Percentiles rank a stretch among this genome's conserved stretches.
These are phyloP conservation scores for Starmerella gropengiesseri DNA, from an alignment of 805 yeast genomes.

Conservation along the genomic window DNA sequence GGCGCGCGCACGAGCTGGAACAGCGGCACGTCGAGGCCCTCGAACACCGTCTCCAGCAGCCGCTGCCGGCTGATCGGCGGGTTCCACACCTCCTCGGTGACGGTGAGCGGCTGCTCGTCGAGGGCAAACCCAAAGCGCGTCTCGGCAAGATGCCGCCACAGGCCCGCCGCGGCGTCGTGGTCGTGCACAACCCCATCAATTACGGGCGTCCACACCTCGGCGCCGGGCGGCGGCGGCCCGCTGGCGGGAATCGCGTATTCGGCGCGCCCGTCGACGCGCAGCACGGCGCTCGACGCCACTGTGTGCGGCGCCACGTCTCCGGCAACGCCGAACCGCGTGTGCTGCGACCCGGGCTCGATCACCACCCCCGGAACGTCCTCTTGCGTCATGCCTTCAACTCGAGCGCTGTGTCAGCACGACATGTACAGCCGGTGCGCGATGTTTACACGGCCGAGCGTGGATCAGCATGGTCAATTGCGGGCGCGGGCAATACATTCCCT, in stretches of 20 bases:
- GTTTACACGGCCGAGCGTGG: neutral
- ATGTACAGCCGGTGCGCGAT: neutral
- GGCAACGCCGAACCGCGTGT: conserved; percentile 78
- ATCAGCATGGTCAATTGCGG: no score
- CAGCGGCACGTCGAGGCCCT: conserved; percentile 64
- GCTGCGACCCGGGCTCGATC: conserved; percentile 76
- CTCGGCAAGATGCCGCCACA: conserved; percentile 53
- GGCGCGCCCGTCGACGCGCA: conserved; percentile 18
- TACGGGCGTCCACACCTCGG: conserved; percentile 25
- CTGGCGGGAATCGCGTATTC: conserved; percentile 17
- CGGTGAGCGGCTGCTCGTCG: conserved; percentile 61
- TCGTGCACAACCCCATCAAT: conserved; percentile 36
- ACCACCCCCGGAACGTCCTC: conserved; percentile 88
- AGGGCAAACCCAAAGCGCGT: conserved; percentile 41
- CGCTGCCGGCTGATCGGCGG: conserved; percentile 52
- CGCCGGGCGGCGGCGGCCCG: conserved; percentile 11
- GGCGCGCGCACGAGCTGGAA: conserved; percentile 71
- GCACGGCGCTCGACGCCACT: conserved; percentile 52
- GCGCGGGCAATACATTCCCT: no score
- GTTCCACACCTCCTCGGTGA: conserved; percentile 86
- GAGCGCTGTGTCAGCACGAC: no score
- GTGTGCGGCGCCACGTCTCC: conserved; percentile 81
- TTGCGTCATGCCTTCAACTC: conserved; percentile 30
- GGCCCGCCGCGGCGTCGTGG: conserved; percentile 76
- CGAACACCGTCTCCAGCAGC: conserved; percentile 62